Evolutionary conservation across 2,329 filamentous ascomycete species (phyloP).

Genomic region (Basipetospora chlamydospora): DNA sequence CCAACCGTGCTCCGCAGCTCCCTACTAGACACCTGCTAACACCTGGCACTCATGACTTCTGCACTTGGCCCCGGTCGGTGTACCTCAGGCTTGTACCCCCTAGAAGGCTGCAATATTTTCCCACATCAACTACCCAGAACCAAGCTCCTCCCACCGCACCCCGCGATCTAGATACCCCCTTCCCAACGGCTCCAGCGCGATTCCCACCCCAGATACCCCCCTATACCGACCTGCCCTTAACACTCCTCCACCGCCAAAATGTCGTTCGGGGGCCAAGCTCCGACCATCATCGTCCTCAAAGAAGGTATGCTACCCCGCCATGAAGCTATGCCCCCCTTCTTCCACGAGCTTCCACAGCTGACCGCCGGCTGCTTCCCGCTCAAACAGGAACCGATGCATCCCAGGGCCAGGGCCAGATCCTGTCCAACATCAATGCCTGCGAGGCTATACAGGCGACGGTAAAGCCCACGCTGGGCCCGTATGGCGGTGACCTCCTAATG

Average conservation of each 20-base stretch:
- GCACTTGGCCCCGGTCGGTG: too few relatives aligned
- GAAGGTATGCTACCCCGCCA: conserved; percentile 48
- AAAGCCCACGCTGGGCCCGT: conserved; percentile 89
- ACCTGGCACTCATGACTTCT: too few relatives aligned
- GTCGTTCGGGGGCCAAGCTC: conserved; percentile 95
- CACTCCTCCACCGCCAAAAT: conserved; percentile 33
- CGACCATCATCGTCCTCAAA: conserved; percentile 95
- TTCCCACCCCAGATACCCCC: background rate
- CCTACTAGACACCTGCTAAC: too few relatives aligned
- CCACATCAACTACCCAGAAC: background rate
- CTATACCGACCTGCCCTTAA: too few relatives aligned
- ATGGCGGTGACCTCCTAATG: conserved; percentile 90
- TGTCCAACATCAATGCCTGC: conserved; percentile 98
- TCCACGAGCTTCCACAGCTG: conserved; percentile 7
- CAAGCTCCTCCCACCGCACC: background rate
- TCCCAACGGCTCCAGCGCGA: too few relatives aligned
- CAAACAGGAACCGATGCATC: conserved; percentile 85
- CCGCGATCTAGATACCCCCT: background rate
- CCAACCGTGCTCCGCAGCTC: too few relatives aligned
- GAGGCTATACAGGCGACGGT: conserved; percentile 90
- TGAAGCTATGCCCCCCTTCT: conserved; percentile 29
- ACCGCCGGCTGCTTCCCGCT: conserved; percentile 7
- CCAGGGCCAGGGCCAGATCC: conserved; percentile 88
- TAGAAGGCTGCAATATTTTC: conserved; percentile 1
- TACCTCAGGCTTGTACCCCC: too few relatives aligned